Conservation (phyloP, 305 asterid genomes). For the Fraxinus paxiana region DNA sequence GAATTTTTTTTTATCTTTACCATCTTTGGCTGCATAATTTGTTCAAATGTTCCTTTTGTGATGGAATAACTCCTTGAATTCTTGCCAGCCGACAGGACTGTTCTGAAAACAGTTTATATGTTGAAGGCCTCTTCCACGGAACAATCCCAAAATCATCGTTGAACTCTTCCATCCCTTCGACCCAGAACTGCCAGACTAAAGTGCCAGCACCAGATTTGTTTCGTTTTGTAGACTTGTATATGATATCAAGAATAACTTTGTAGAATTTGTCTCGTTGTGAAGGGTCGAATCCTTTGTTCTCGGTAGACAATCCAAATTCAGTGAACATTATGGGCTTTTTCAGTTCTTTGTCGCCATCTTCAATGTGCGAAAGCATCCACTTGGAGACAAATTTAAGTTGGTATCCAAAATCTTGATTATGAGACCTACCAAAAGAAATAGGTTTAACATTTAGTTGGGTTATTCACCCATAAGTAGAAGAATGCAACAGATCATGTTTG, state of each 20-base stretch:
- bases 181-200: slow-evolving; percentile 87
- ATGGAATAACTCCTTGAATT: slow-evolving; percentile 72
- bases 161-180: slow-evolving; percentile 78
- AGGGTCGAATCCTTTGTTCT: slow-evolving; percentile 64
- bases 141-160: slow-evolving; percentile 85
- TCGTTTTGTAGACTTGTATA: slow-evolving; percentile 62
- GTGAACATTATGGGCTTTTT: slow-evolving; percentile 82
- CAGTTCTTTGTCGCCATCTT: slow-evolving; percentile 88
- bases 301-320: slow-evolving; percentile 75
- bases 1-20: slow-evolving; percentile 20
- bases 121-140: slow-evolving; percentile 76
- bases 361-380: slow-evolving; percentile 95
- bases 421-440: slow-evolving; percentile 54
- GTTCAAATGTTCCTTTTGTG: slow-evolving; percentile 58
- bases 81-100: slow-evolving; percentile 82
- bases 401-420: slow-evolving; percentile 59
- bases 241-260: slow-evolving; percentile 68
- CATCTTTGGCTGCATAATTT: slow-evolving; percentile 45
- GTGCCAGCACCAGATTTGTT: slow-evolving; percentile 76
- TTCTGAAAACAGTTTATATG: slow-evolving; percentile 58
- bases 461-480: neutral
- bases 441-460: neutral
- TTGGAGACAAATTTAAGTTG: slow-evolving; percentile 62
- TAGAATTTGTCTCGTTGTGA: slow-evolving; percentile 58
- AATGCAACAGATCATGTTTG: neutral